Percentiles rank a stretch among this genome's conserved stretches.
These are phyloP conservation scores for Hypseocharis bilobata DNA, from an alignment of 441 rosid species.

Conservation along the genomic window DNA sequence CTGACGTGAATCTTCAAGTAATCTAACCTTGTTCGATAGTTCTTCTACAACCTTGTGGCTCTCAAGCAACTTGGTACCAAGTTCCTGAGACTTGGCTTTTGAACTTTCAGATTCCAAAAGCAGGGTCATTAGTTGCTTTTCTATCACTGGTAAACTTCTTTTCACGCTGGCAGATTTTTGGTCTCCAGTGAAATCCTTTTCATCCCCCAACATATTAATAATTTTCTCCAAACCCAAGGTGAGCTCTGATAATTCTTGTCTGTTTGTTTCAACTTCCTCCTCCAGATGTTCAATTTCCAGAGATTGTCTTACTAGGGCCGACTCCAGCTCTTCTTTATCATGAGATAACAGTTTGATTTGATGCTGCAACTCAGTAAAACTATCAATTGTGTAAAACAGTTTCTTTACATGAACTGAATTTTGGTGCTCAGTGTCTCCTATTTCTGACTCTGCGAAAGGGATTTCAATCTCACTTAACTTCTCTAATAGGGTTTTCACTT, in stretches of 20 bases:
- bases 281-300: constrained; percentile 53
- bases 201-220: constrained; percentile 37
- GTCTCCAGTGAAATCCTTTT: constrained; percentile 36
- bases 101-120: constrained; percentile 53
- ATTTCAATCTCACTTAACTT: constrained; percentile 46
- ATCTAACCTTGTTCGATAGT: constrained; percentile 45
- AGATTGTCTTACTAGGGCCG: constrained; percentile 39
- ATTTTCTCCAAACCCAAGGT: constrained; percentile 51
- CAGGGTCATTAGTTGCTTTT: constrained; percentile 43
- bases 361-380: constrained; percentile 39
- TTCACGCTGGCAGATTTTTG: constrained; percentile 31
- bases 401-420: constrained; percentile 46
- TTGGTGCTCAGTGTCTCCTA: constrained; percentile 31
- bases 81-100: constrained; percentile 52
- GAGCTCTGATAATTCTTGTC: constrained; percentile 42
- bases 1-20: constrained; percentile 56
- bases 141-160: constrained; percentile 43
- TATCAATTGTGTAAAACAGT: constrained; percentile 48
- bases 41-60: constrained; percentile 64
- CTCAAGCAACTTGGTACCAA: constrained; percentile 47
- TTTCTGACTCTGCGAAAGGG: constrained; percentile 32
- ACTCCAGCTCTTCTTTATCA: constrained; percentile 47
- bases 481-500: constrained; percentile 46
- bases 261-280: constrained; percentile 37
- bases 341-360: constrained; percentile 43